Conservation (phyloP, 345 rosid species). For the Turnera subulata region DNA sequence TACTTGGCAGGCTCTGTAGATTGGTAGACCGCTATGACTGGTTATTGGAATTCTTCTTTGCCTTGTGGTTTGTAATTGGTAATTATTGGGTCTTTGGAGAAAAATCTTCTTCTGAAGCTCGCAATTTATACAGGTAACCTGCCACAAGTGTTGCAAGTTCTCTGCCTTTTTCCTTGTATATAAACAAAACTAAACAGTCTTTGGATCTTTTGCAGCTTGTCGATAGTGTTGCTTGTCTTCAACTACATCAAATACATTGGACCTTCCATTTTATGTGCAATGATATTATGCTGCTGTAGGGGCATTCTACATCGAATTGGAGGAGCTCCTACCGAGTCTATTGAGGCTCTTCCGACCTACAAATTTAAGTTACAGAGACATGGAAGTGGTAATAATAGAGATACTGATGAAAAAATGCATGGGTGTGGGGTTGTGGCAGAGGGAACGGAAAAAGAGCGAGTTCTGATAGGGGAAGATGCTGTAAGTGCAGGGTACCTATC, state of each 20-base stretch:
- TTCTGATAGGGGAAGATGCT: not conserved
- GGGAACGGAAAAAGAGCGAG: too few relatives aligned
- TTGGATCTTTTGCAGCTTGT: slow-evolving; percentile 16
- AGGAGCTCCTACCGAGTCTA: slow-evolving; percentile 16
- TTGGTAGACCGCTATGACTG: slow-evolving; percentile 5
- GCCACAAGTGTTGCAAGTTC: not conserved
- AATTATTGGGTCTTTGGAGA: slow-evolving; percentile 17
- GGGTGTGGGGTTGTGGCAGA: too few relatives aligned
- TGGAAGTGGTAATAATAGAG: too few relatives aligned
- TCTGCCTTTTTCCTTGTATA: not conserved
- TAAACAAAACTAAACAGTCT: not conserved
- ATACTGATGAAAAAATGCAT: too few relatives aligned
- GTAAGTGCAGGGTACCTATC: slow-evolving; percentile 11
- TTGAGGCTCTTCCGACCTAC: too few relatives aligned
- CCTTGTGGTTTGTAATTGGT: slow-evolving; percentile 21
- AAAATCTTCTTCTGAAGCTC: slow-evolving; percentile 7
- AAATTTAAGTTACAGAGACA: too few relatives aligned
- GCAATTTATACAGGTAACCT: slow-evolving; percentile 17
- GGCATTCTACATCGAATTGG: slow-evolving; percentile 7
- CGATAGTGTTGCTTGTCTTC: slow-evolving; percentile 15
- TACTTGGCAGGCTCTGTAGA: slow-evolving; percentile 18
- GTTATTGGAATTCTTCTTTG: slow-evolving; percentile 15
- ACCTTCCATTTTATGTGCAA: slow-evolving; percentile 4
- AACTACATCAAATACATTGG: slow-evolving; percentile 17
- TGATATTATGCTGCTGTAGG: slow-evolving; percentile 16